These are phyloP conservation scores for Sporothrix globosa DNA, from an alignment of 2,329 filamentous ascomycete species.

Conservation along the genomic window DNA sequence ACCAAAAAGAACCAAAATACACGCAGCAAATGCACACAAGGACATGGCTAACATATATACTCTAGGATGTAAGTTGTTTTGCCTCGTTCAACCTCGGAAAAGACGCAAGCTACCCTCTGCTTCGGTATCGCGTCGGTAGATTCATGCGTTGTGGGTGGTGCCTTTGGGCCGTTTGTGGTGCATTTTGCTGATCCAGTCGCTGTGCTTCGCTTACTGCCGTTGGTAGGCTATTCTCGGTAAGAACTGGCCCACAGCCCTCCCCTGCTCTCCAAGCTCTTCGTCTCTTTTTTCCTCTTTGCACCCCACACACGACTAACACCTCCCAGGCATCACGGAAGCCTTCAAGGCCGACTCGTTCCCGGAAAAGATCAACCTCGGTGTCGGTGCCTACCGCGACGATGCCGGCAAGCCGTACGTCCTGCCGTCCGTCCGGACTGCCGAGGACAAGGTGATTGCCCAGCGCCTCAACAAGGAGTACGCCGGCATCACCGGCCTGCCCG, in stretches of 20 bases:
- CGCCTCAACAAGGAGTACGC: constrained; percentile 96
- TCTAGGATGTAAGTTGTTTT: constrained; percentile 46
- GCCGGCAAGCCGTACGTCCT: constrained; percentile 97
- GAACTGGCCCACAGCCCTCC: background rate
- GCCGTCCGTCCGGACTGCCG: constrained; percentile 85
- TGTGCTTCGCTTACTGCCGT: constrained; percentile 28
- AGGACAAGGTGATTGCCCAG: constrained; percentile 78
- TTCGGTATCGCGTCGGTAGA: constrained; percentile 10
- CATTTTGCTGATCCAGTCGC: constrained; percentile 26
- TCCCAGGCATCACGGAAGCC: constrained; percentile 85
- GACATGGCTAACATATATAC: constrained; percentile 32
- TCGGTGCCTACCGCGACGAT: constrained; percentile 98
- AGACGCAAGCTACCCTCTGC: constrained; percentile 8
- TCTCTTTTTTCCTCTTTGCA: background rate
- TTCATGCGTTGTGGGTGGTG: background rate
- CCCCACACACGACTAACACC: constrained; percentile 36
- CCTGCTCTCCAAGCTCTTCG: constrained; percentile 7
- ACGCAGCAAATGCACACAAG: background rate
- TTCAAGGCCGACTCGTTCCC: constrained; percentile 95
- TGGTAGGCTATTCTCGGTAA: constrained; percentile 34
- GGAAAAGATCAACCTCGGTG: constrained; percentile 98
- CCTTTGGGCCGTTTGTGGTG: constrained; percentile 12
- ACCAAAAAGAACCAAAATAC: no score
- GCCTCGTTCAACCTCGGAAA: constrained; percentile 37
- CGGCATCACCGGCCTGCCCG: constrained; percentile 91